Evolutionary conservation across 768 basidiomycete species (phyloP), one percentile per base, ranked within the genome.

Genomic region (Amanita rubescens): DNA sequence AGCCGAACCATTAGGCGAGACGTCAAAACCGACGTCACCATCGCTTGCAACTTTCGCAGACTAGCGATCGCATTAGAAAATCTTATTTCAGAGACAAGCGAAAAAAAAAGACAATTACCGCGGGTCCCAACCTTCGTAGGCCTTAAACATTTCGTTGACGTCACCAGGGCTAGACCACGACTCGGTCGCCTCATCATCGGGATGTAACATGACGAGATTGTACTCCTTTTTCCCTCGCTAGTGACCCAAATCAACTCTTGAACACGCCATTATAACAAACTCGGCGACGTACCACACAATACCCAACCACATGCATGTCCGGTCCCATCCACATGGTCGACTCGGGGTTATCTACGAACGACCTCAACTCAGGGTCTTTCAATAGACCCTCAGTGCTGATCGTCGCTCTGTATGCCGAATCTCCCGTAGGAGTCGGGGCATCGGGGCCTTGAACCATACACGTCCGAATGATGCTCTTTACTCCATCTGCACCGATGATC

Each of bases 261-360:
- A 39, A 9, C 37, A 33, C 8, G 22, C 15, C 33, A 15, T 33
- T 30, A 1, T 15, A 19, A 48, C 27, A 33, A n/a, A 8, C n/a
- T 8, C 27, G n/a, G n/a, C 9, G 17, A 15, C 70, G 27, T 55
- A 71, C 71, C n/a, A 71, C 61, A 48, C 64, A 67, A 53, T 72
- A 72, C 8, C 66, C 70, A 20, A 71, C 65, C 24, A 71, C 60
- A 54, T 73, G 70, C 46, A 65, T 62, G 1, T 67, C 51, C 0
- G 82, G 79, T 1, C 77, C 82, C 71, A 84, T 76, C 84, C 84
- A 85, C 0, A 69, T 72, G 0, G 76, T 77, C 71, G 79, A 76
- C 52, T 80, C 76, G 0, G 76, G 69, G 1, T 59, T 63, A 12
- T 85, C 80, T 0, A 83, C 71, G 10, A 86, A 67, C 1, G 62